Conservation (phyloP, 2,329 filamentous ascomycete species). For the Paraphaeosphaeria minitans region DNA sequence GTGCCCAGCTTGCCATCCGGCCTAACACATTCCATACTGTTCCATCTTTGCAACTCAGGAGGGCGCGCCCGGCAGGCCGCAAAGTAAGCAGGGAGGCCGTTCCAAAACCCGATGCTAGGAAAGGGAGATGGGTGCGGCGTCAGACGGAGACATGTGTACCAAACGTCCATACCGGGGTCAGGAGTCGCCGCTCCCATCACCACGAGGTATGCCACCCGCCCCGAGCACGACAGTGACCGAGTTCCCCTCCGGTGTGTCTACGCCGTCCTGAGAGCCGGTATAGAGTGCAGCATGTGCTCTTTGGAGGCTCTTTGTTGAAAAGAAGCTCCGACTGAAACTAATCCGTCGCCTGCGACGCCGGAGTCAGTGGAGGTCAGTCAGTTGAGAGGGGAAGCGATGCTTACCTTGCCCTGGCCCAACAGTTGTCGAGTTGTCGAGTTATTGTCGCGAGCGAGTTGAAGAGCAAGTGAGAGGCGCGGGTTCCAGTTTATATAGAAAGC, state of each 20-base stretch:
- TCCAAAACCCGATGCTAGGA: background rate
- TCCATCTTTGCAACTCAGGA: constrained; percentile 8
- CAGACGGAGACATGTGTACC: background rate
- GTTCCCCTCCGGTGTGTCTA: constrained; percentile 4
- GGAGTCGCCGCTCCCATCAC: constrained; percentile 8
- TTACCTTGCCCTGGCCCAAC: constrained; percentile 12
- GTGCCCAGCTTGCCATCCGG: constrained; percentile 11
- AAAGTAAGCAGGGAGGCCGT: constrained; percentile 6
- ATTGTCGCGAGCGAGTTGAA: constrained; percentile 5
- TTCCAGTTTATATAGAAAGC: background rate
- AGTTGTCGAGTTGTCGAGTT: background rate
- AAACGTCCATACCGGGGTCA: background rate
- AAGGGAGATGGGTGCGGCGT: constrained; percentile 1
- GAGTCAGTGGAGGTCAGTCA: background rate
- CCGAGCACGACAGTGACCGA: constrained; percentile 9
- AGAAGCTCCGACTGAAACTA: background rate
- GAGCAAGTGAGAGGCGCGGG: background rate
- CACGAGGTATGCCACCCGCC: background rate
- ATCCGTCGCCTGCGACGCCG: background rate
- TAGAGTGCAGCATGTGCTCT: constrained; percentile 10
- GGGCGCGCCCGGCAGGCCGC: constrained; percentile 6
- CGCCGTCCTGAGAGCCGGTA: constrained; percentile 5
- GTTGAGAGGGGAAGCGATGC: background rate
- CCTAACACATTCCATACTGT: constrained; percentile 10
- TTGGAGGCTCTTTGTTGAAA: background rate